These are phyloP conservation scores for Paspalum vaginatum DNA, from an alignment of 176 grass and related monocot species.

Conservation along the genomic window DNA sequence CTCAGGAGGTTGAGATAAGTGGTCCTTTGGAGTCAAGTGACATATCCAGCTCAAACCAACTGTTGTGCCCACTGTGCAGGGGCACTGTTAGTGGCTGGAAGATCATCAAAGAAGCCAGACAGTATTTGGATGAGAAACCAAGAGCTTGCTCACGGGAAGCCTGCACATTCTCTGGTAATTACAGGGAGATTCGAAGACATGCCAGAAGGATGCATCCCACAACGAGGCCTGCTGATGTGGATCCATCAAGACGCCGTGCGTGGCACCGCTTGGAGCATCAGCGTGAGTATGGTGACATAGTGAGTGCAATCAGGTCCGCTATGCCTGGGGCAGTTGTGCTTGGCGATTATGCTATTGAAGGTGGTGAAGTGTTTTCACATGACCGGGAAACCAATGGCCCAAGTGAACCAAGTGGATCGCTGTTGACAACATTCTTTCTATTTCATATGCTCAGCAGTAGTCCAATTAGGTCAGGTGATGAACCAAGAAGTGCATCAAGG, in stretches of 20 bases:
- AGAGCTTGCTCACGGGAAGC: constrained; percentile 64
- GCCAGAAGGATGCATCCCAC: constrained; percentile 68
- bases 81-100: constrained; percentile 65
- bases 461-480: constrained; percentile 50
- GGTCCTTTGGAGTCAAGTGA: constrained; percentile 44
- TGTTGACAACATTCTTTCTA: constrained; percentile 70
- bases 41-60: constrained; percentile 19
- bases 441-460: constrained; percentile 70
- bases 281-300: constrained; percentile 71
- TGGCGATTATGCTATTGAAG: constrained; percentile 81
- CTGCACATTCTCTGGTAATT: constrained; percentile 77
- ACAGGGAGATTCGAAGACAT: constrained; percentile 70
- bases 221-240: constrained; percentile 67
- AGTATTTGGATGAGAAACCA: constrained; percentile 68
- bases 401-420: constrained; percentile 58
- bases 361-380: constrained; percentile 45
- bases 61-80: constrained; percentile 77
- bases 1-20: constrained; percentile 42
- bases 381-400: constrained; percentile 46
- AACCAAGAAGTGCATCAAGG: constrained; percentile 47
- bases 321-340: constrained; percentile 76
- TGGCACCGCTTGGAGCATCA: constrained; percentile 81
- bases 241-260: constrained; percentile 60
- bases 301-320: constrained; percentile 78
- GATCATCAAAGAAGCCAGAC: constrained; percentile 69